A percentile compares a stretch with the other conserved stretches of the same genome.
phyloP scores from a whole-genome alignment of 495 filamentous ascomycete species.

The Neohortaea acidophila region DNA sequence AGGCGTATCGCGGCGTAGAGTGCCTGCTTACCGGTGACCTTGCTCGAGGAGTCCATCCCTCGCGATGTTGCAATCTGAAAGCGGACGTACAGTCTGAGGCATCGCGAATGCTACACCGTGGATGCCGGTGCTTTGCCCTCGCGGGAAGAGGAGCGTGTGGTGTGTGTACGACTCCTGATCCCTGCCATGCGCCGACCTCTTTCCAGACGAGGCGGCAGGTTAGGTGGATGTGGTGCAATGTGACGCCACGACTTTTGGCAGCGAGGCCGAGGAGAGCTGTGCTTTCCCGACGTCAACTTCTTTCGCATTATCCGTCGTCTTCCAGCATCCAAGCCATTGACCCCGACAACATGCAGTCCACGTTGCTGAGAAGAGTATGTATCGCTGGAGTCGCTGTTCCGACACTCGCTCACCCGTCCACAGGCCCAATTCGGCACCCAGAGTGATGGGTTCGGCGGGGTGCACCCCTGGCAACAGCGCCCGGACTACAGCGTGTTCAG shows the following conservation, averaged over 20 bases:
- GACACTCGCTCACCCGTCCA: not conserved
- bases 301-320: too few species aligned
- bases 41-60: slow-evolving; percentile 42
- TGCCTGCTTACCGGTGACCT: slow-evolving; percentile 47
- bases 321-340: slow-evolving; percentile 5
- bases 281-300: too few species aligned
- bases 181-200: too few species aligned
- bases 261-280: too few species aligned
- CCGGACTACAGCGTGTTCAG: slow-evolving; percentile 20
- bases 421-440: slow-evolving; percentile 4
- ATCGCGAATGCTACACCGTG: too few species aligned
- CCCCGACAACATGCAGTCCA: slow-evolving; percentile 7
- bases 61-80: slow-evolving; percentile 6
- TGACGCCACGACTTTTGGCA: too few species aligned
- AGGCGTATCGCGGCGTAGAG: slow-evolving; percentile 1
- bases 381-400: not conserved
- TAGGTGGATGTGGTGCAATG: too few species aligned
- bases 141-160: too few species aligned
- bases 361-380: slow-evolving; percentile 9
- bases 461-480: slow-evolving; percentile 17
- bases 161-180: too few species aligned
- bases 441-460: slow-evolving; percentile 7
- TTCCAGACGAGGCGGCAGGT: too few species aligned
- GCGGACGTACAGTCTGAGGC: too few species aligned
- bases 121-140: too few species aligned